phyloP scores from a whole-genome alignment of 805 yeast genomes.

The Nakazawaea wyomingensis region DNA sequence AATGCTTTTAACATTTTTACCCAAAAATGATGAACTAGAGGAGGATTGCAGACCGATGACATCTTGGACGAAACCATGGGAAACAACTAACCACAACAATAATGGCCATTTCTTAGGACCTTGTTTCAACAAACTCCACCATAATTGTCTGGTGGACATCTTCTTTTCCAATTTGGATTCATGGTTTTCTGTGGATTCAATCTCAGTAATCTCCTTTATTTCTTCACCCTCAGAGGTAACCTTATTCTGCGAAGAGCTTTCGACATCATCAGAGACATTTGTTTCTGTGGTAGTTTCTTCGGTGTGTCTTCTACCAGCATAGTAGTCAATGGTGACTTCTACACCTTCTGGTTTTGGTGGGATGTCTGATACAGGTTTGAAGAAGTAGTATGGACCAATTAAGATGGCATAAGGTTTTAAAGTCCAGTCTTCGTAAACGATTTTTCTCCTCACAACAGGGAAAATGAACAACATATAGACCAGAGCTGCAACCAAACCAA shows the following conservation, averaged over 20 bases:
- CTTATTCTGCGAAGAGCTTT: conserved; percentile 13
- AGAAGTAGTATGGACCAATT: conserved; percentile 51
- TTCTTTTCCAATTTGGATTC: conserved; percentile 20
- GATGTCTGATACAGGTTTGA: conserved; percentile 50
- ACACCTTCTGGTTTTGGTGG: conserved; percentile 65
- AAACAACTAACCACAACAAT: conserved; percentile 41
- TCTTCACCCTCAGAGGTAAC: background rate
- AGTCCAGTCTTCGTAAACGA: conserved; percentile 63
- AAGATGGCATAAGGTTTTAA: conserved; percentile 50
- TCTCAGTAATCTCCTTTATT: background rate
- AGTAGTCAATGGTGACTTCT: conserved; percentile 55
- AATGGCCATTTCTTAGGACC: conserved; percentile 53
- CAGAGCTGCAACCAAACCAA: conserved; percentile 50
- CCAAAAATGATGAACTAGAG: conserved; percentile 30
- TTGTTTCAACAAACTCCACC: conserved; percentile 35
- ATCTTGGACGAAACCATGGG: conserved; percentile 64
- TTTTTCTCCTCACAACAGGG: conserved; percentile 59
- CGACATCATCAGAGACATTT: conserved; percentile 13
- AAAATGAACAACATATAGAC: conserved; percentile 49
- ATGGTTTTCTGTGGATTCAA: conserved; percentile 12
- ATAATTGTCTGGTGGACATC: conserved; percentile 30
- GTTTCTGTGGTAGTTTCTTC: conserved; percentile 14
- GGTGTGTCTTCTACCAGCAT: conserved; percentile 49
- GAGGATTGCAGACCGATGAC: conserved; percentile 45
- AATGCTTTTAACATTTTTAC: conserved; percentile 43